These are phyloP conservation scores for Trichaptum fuscoviolaceum DNA, from an alignment of 768 basidiomycete genomes.

Conservation along the genomic window DNA sequence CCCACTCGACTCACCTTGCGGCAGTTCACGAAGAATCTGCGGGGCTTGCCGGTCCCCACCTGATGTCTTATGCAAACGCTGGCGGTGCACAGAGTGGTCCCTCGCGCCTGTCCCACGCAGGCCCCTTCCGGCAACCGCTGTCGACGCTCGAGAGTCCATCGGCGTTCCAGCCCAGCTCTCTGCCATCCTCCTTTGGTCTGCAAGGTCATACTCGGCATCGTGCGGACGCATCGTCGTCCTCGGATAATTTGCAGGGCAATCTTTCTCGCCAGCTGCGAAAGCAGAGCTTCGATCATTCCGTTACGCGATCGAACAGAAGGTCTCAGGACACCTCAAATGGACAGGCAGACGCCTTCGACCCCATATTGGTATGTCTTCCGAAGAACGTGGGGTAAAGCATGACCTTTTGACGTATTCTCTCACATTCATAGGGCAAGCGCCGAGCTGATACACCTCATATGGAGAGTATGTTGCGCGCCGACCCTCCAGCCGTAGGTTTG, in stretches of 20 bases:
- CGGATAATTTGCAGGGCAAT: constrained; percentile 24
- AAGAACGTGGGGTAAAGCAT: neutral
- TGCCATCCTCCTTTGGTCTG: constrained; percentile 59
- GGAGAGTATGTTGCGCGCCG: constrained; percentile 75
- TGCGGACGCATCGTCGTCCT: constrained; percentile 29
- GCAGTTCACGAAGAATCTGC: constrained; percentile 41
- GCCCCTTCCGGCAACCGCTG: constrained; percentile 27
- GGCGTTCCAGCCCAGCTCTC: constrained; percentile 58
- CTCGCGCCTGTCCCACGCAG: constrained; percentile 4
- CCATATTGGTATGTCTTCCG: constrained; percentile 43
- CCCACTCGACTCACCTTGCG: constrained; percentile 35
- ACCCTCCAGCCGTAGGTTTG: constrained; percentile 51
- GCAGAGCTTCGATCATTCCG: constrained; percentile 93
- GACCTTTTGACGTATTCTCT: neutral
- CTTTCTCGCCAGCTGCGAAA: constrained; percentile 88
- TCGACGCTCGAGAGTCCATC: constrained; percentile 42
- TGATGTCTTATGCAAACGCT: neutral
- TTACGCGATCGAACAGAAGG: constrained; percentile 47
- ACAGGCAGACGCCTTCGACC: constrained; percentile 8
- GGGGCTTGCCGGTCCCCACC: constrained; percentile 23
- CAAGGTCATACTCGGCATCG: constrained; percentile 48
- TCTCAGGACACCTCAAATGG: constrained; percentile 10
- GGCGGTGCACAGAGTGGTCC: neutral
- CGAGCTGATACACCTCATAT: constrained; percentile 76
- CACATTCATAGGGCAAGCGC: constrained; percentile 43